Percentiles rank a stretch among this genome's conserved stretches.
Conservation (phyloP, 495 filamentous ascomycete species). For the Tuber brumale region DNA sequence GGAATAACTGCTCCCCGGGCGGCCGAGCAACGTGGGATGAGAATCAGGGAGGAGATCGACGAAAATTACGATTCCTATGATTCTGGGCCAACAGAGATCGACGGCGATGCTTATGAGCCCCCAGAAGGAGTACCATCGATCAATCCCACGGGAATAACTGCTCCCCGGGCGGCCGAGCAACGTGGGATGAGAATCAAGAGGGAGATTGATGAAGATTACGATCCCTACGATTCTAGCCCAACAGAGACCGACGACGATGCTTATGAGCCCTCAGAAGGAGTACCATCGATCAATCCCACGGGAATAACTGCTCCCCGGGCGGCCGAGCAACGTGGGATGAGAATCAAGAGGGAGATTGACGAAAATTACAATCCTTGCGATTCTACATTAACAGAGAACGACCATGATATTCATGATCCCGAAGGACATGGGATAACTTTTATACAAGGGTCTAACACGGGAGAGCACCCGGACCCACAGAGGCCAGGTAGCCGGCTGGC, state of each 20-base stretch:
- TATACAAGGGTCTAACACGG: not conserved
- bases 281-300: not conserved
- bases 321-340: not conserved
- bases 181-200: not conserved
- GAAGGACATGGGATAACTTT: not conserved
- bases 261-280: not conserved
- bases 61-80: not conserved
- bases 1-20: not conserved
- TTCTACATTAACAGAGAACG: not conserved
- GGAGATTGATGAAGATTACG: not conserved
- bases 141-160: not conserved
- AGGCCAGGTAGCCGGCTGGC: not conserved
- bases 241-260: not conserved
- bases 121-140: not conserved
- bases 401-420: not conserved
- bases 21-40: not conserved
- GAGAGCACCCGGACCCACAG: not conserved
- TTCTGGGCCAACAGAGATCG: not conserved
- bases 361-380: not conserved
- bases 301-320: not conserved
- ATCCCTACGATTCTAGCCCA: not conserved
- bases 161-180: not conserved
- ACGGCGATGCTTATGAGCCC: not conserved
- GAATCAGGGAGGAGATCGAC: not conserved
- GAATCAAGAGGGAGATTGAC: not conserved